Evolutionary conservation across 768 basidiomycete genomes (phyloP).

Genomic region (Kwoniella newhampshirensis): DNA sequence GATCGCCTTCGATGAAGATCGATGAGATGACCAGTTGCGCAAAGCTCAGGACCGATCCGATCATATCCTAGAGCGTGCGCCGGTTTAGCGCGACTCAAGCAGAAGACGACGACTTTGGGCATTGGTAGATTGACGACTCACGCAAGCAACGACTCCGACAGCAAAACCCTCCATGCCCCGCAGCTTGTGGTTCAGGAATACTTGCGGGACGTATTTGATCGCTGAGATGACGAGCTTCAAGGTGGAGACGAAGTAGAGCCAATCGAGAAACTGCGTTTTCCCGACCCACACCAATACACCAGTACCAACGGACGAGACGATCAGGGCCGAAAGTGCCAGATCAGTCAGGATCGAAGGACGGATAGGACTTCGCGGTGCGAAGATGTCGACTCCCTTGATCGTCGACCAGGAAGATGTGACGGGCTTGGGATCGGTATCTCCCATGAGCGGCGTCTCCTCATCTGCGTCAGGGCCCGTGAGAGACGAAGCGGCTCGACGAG

Average conservation of each 20-base stretch:
- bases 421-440: not conserved
- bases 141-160: slow-evolving; percentile 35
- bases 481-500: slow-evolving; percentile 17
- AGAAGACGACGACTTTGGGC: too few relatives aligned
- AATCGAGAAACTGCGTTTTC: slow-evolving; percentile 44
- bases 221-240: slow-evolving; percentile 54
- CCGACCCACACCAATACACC: slow-evolving; percentile 33
- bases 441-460: slow-evolving; percentile 9
- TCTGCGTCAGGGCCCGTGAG: not conserved
- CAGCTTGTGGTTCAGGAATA: slow-evolving; percentile 52
- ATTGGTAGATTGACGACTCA: too few relatives aligned
- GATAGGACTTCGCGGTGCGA: not conserved
- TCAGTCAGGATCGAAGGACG: slow-evolving; percentile 24
- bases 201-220: slow-evolving; percentile 56
- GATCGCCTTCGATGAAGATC: slow-evolving; percentile 41
- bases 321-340: slow-evolving; percentile 33
- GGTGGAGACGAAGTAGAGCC: slow-evolving; percentile 46
- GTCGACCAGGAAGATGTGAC: not conserved
- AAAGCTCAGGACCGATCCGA: slow-evolving; percentile 49
- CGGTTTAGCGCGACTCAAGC: not conserved
- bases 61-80: slow-evolving; percentile 49
- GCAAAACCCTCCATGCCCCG: slow-evolving; percentile 52
- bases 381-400: not conserved
- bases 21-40: slow-evolving; percentile 46
- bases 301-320: slow-evolving; percentile 33